phyloP scores from a whole-genome alignment of 345 rosid genomes.

The Microcos paniculata region DNA sequence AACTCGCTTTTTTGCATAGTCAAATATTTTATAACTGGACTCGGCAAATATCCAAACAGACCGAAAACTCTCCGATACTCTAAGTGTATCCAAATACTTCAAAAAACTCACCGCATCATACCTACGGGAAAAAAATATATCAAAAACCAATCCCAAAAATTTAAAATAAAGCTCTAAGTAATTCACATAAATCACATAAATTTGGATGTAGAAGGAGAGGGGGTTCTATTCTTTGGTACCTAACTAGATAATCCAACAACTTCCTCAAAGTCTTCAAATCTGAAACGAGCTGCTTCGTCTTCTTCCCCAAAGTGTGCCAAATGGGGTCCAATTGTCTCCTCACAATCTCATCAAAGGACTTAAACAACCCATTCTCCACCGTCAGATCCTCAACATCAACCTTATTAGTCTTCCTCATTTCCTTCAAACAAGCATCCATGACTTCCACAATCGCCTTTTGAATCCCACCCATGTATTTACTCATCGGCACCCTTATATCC shows the following conservation, averaged over 20 bases:
- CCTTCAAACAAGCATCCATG: slow-evolving; percentile 94
- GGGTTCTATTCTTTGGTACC: slow-evolving; percentile 37
- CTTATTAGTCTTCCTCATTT: slow-evolving; percentile 93
- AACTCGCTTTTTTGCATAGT: slow-evolving; percentile 92
- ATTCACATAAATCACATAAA: slow-evolving; percentile 3
- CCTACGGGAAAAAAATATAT: slow-evolving; percentile 37
- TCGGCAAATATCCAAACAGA: slow-evolving; percentile 99
- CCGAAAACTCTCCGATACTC: slow-evolving; percentile 96
- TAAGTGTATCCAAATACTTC: slow-evolving; percentile 93
- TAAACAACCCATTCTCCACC: slow-evolving; percentile 90
- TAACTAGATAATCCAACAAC: slow-evolving; percentile 93
- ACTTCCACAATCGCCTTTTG: slow-evolving; percentile 89
- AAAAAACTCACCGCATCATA: slow-evolving; percentile 97
- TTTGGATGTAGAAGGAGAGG: background rate
- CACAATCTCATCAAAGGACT: slow-evolving; percentile 98
- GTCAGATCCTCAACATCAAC: slow-evolving; percentile 97
- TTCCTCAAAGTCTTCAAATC: slow-evolving; percentile 97
- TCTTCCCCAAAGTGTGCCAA: slow-evolving; percentile 95
- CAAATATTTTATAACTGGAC: slow-evolving; percentile 95
- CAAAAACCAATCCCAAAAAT: slow-evolving; percentile 10
- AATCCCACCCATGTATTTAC: slow-evolving; percentile 77
- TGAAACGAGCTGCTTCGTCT: slow-evolving; percentile 92
- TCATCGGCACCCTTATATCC: slow-evolving; percentile 86
- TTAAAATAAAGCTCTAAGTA: background rate
- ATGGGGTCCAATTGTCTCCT: slow-evolving; percentile 95